These are phyloP conservation scores for Exophiala oligosperma DNA, from an alignment of 2,329 filamentous ascomycete species.

Conservation along the genomic window DNA sequence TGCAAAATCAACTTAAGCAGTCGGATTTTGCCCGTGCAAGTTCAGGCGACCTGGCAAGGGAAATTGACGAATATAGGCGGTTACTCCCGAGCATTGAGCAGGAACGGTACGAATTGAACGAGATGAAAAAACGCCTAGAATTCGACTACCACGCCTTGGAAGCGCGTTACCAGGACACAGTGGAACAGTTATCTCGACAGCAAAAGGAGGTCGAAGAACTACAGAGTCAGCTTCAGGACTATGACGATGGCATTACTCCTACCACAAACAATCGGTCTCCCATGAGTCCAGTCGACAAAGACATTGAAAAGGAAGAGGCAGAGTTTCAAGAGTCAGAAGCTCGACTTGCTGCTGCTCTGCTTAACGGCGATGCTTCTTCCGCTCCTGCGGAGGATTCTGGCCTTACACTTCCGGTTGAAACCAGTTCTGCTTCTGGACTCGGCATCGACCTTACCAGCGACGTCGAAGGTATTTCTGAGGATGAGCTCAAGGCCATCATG, in stretches of 20 bases:
- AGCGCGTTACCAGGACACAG: conserved; percentile 43
- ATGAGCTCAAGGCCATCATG: conserved; percentile 31
- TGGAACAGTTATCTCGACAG: conserved; percentile 38
- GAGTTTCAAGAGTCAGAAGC: conserved; percentile 27
- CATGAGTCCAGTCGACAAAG: conserved; percentile 14
- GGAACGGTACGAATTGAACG: conserved; percentile 49
- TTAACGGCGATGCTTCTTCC: conserved; percentile 15
- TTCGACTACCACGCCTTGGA: conserved; percentile 50
- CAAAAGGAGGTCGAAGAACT: conserved; percentile 31
- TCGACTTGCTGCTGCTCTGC: conserved; percentile 24
- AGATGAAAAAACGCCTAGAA: conserved; percentile 49
- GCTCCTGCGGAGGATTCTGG: background rate
- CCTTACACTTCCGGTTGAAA: background rate
- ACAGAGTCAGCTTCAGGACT: conserved; percentile 24
- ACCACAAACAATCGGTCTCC: conserved; percentile 6
- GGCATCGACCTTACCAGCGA: conserved; percentile 4
- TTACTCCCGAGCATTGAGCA: conserved; percentile 49
- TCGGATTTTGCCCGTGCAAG: conserved; percentile 39
- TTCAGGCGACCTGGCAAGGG: conserved; percentile 29
- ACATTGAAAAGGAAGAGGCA: conserved; percentile 26
- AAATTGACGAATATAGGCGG: conserved; percentile 40
- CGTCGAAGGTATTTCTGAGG: conserved; percentile 24
- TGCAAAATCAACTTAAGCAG: conserved; percentile 49
- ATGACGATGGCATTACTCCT: conserved; percentile 24
- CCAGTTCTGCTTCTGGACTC: conserved; percentile 1